Evolutionary conservation across 1,284 basidiomycete species (phyloP).

Genomic region (Trichosporon sp.): DNA sequence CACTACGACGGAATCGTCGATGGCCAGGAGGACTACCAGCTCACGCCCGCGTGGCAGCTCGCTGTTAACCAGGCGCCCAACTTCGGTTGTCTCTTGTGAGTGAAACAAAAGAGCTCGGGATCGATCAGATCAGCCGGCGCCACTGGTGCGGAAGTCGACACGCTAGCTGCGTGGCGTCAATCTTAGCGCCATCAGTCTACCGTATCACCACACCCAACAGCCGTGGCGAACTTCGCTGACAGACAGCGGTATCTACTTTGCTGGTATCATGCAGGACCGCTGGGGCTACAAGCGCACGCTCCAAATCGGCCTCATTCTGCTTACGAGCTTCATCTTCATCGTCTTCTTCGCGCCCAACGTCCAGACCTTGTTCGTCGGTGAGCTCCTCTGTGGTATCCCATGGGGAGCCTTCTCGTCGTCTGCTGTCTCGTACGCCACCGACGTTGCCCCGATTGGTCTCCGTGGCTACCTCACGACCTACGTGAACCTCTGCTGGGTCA

Average conservation of each 20-base stretch:
- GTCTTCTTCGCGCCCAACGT: constrained; percentile 42
- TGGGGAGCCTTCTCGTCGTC: constrained; percentile 47
- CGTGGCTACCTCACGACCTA: constrained; percentile 31
- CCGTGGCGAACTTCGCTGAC: too few relatives aligned
- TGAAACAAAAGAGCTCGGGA: too few relatives aligned
- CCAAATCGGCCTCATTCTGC: constrained; percentile 28
- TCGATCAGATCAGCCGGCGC: too few relatives aligned
- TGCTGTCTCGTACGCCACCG: constrained; percentile 49
- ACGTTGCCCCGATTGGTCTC: constrained; percentile 47
- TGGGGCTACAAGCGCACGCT: constrained; percentile 27
- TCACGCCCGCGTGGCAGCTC: constrained; percentile 27
- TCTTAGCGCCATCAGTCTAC: background rate
- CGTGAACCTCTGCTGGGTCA: constrained; percentile 53
- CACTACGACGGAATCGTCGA: background rate
- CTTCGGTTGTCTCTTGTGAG: constrained; percentile 24
- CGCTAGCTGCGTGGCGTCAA: background rate
- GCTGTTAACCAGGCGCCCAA: constrained; percentile 21
- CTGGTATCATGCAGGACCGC: constrained; percentile 20
- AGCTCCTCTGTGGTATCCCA: constrained; percentile 34
- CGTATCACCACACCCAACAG: background rate
- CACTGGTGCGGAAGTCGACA: too few relatives aligned
- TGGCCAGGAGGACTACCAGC: constrained; percentile 18
- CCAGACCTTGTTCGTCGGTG: constrained; percentile 19
- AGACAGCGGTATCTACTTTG: constrained; percentile 22
- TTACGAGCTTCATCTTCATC: constrained; percentile 33